Evolutionary conservation across 176 grass and related monocot species (phyloP).

Genomic region (Oryza glumipatula): DNA sequence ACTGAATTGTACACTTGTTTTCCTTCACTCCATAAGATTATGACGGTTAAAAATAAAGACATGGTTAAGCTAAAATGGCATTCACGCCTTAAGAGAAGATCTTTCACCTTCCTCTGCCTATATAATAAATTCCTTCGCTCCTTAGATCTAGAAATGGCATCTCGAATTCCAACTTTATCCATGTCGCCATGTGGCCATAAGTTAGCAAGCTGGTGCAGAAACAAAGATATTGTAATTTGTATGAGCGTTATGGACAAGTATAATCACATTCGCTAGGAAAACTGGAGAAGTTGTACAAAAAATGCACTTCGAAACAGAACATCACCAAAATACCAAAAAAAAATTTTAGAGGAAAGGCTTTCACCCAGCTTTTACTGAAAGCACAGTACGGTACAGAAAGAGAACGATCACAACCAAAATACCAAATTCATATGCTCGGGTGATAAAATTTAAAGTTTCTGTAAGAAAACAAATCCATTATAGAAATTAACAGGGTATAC

Average conservation of each 20-base stretch:
- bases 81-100: background rate
- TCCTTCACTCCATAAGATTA: background rate
- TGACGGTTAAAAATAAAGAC: background rate
- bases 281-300: background rate
- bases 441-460: slow-evolving; percentile 2
- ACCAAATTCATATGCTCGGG: background rate
- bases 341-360: no score
- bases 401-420: background rate
- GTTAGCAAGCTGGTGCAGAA: slow-evolving; percentile 61
- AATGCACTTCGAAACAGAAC: background rate
- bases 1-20: background rate
- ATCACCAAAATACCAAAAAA: background rate
- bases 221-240: slow-evolving; percentile 21
- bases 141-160: slow-evolving; percentile 73
- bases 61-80: slow-evolving; percentile 19
- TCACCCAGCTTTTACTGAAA: no score
- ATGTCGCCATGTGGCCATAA: slow-evolving; percentile 83
- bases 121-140: slow-evolving; percentile 54
- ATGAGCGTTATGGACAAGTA: slow-evolving; percentile 13
- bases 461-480: background rate
- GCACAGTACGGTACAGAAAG: no score
- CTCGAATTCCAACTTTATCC: slow-evolving; percentile 87
- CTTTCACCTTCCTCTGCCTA: slow-evolving; percentile 60
- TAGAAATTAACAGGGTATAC: slow-evolving; percentile 3
- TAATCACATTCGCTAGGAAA: background rate